Base-by-base conservation (phyloP, 2,329 filamentous ascomycete genomes). In the Pseudogymnoascus sp. region DNA sequence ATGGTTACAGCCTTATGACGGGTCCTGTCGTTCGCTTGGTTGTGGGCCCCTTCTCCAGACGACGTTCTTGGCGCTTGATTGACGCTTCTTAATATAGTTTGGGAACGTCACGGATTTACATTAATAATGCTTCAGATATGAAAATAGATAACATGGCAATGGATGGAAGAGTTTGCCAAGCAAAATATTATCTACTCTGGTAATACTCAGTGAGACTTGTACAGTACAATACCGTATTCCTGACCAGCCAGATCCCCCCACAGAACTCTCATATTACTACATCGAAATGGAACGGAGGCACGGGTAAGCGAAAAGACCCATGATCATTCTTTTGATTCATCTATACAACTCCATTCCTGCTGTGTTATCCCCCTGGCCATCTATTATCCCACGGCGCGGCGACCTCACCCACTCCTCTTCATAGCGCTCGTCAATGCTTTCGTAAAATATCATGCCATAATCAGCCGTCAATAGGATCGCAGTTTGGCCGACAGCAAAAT, bases 261-360 rank as follows among this genome's bases (percentile, higher is more conserved):
- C 26, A 33, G 13, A n/a, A 57, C 28, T 19, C 50, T 57, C 50
- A 57, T 57, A 57, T 33, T 57, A 57, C 26, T 33, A 33, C 50
- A 57, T 57, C 28, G 50, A 21, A 13, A 19, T 57, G 50, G 50
- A 57, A 57, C 26, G 28, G 28, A 57, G 28, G 50, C 28, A 33
- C 50, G 28, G 50, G 50, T 57, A 33, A 53, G 17, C 26, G 47
- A 33, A 57, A 57, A 57, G n/a, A 57, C 50, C 50, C 50, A 33
- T 57, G 50, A 57, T 57, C 28, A 57, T 28, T 57, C 50, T 57
- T 57, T 57, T 57, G 50, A 57, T 57, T 57, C 50, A 57, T 57
- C 50, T 57, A 57, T 57, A 33, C 50, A 57, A 57, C 28, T 57
- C 50, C 50, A 57, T 57, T 57, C 50, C 50, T 57, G 50, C 50